Evolutionary conservation across 2,329 filamentous ascomycete species (phyloP), one percentile per base, ranked within the genome.

Genomic region (Pseudogymnoascus sp.): DNA sequence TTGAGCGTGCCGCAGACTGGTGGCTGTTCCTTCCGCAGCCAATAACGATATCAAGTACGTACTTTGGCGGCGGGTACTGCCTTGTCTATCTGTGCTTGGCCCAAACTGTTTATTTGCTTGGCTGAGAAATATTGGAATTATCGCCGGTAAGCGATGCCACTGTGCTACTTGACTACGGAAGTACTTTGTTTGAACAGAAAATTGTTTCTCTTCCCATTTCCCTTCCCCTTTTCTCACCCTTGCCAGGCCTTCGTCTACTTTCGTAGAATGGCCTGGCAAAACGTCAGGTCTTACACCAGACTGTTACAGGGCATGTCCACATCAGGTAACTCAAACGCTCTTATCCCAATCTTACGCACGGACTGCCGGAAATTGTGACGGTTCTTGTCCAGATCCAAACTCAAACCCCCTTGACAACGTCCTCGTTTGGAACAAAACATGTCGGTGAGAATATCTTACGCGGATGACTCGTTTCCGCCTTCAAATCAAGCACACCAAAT

Each of bases 381-480:
- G 25, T 33, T 33, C n/a, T 55, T 55, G 43, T 55, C 45, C 49
- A 33, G 49, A 55, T 55, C n/a, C 49, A 55, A 55, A 5, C 12
- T 33, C 25, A 31, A n/a, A 33, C 25, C 25, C 45, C 49, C n/a
- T 49, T 49, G 23, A 25, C 9, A 2, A 33, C 33, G 31, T 25
- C 23, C 58, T 60, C 23, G 33, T 60, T 60, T 40, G 33, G 58
- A 18, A 60, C 58, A 40, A n/a, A n/a, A 60, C 33, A 40, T 40
- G 18, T 28, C 25, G 8, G 18, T 41, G 4, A n/a, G n/a, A 49
- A 55, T 21, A 55, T 31, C n/a, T 55, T 33, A 18, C 49, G 25
- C n/a, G 7, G 9, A 55, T 33, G 28, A 55, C 49, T 33, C 25
- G 12, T 16, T 18, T 55, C 25, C 25, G 14, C 5, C 49, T 55